Conservation (phyloP, 192 early-diverging fungal species). For the Coemansia sp. region DNA sequence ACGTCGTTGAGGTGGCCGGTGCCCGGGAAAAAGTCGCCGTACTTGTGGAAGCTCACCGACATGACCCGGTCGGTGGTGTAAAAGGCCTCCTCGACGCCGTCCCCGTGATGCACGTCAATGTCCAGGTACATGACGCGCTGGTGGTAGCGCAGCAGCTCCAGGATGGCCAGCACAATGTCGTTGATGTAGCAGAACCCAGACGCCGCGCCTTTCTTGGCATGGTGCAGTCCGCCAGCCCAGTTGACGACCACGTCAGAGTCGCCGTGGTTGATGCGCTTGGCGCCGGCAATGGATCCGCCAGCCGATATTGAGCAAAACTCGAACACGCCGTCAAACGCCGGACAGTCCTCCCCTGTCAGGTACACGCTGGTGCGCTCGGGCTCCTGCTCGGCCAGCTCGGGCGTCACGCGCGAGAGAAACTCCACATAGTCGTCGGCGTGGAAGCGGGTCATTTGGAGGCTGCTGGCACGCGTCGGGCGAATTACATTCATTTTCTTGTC, state of each 20-base stretch:
- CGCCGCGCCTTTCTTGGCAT: slow-evolving; percentile 94
- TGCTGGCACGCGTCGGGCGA: slow-evolving; percentile 74
- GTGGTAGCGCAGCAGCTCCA: slow-evolving; percentile 83
- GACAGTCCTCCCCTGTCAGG: slow-evolving; percentile 93
- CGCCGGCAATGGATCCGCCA: slow-evolving; percentile 93
- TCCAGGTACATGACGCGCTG: slow-evolving; percentile 95
- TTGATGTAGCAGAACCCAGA: slow-evolving; percentile 98
- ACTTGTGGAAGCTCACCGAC: slow-evolving; percentile 98
- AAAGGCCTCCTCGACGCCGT: slow-evolving; percentile 98
- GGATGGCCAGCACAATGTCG: slow-evolving; percentile 90
- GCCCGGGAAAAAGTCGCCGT: slow-evolving; percentile 98
- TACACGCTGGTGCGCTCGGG: slow-evolving; percentile 59
- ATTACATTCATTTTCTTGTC: slow-evolving; percentile 87
- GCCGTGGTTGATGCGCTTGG: slow-evolving; percentile 78
- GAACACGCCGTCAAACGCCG: slow-evolving; percentile 93
- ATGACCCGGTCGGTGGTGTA: slow-evolving; percentile 98
- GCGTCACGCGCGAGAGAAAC: slow-evolving; percentile 77
- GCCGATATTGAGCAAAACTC: slow-evolving; percentile 90
- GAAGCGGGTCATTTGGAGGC: slow-evolving; percentile 88
- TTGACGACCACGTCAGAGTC: slow-evolving; percentile 92
- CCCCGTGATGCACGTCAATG: slow-evolving; percentile 99
- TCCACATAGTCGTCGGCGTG: slow-evolving; percentile 94
- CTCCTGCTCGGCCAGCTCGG: slow-evolving; percentile 65
- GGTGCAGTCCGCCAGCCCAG: slow-evolving; percentile 96
- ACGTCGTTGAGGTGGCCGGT: slow-evolving; percentile 92